Conservation (phyloP, 305 asterid species). For the Fraxinus latifolia region DNA sequence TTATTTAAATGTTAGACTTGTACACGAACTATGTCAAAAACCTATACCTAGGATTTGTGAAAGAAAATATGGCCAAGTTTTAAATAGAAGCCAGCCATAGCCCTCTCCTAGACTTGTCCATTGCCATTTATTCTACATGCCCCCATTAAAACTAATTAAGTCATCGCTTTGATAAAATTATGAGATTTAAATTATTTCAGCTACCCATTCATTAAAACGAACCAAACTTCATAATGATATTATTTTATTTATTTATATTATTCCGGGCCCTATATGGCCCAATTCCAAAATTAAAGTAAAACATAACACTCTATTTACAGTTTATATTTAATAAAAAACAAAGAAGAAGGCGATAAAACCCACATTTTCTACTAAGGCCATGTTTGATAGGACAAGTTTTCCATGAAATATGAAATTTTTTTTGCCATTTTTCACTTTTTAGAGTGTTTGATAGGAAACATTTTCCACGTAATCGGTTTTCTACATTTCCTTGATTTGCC, state of each 20-base stretch:
- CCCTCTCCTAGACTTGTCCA: slow-evolving; percentile 38
- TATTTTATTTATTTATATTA: background rate
- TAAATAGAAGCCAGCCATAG: slow-evolving; percentile 24
- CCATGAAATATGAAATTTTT: no score
- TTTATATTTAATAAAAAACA: background rate
- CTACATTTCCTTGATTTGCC: no score
- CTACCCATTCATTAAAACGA: slow-evolving; percentile 9
- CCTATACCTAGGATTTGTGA: slow-evolving; percentile 15
- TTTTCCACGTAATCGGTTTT: no score
- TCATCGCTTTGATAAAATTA: slow-evolving; percentile 26
- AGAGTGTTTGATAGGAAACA: no score
- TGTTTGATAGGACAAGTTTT: no score
- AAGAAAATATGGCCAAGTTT: slow-evolving; percentile 29
- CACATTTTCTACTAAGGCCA: background rate
- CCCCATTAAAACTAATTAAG: slow-evolving; percentile 27
- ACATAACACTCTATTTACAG: background rate
- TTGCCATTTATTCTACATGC: slow-evolving; percentile 27
- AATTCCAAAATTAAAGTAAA: background rate
- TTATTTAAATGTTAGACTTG: background rate
- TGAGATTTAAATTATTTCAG: slow-evolving; percentile 7
- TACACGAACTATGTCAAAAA: background rate
- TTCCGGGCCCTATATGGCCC: background rate
- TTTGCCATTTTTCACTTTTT: no score
- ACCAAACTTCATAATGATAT: background rate
- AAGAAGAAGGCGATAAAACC: background rate